phyloP scores from a whole-genome alignment of 331 rosid species.

The Telfairia occidentalis region DNA sequence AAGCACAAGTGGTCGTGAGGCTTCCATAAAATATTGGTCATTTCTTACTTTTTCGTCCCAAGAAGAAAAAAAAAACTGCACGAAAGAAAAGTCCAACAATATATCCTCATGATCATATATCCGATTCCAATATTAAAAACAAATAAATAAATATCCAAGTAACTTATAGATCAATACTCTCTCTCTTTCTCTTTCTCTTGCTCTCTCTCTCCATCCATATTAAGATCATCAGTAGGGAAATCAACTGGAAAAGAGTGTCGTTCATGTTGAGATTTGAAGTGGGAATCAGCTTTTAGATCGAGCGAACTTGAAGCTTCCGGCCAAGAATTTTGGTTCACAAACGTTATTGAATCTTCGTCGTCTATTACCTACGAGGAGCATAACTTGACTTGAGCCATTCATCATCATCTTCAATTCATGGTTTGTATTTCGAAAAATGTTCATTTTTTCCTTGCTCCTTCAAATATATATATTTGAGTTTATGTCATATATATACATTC shows the following conservation, averaged over 20 bases:
- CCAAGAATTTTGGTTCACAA: neutral
- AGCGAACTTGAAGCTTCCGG: neutral
- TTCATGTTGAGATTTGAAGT: neutral
- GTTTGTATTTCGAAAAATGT: neutral
- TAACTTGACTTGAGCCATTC: neutral
- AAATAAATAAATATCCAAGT: neutral
- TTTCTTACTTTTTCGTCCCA: neutral
- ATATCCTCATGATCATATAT: neutral
- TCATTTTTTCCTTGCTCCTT: too few relatives aligned
- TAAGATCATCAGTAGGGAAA: neutral
- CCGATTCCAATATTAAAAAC: neutral
- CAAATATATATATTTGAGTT: too few relatives aligned
- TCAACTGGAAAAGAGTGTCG: neutral
- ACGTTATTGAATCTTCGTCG: neutral
- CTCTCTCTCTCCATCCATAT: neutral
- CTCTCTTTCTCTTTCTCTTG: neutral
- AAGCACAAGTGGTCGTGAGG: constrained; percentile 2
- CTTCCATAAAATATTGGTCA: neutral
- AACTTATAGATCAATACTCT: neutral
- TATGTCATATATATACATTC: too few relatives aligned
- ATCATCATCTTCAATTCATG: constrained; percentile 8
- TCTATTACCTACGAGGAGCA: neutral
- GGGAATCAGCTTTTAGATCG: neutral
- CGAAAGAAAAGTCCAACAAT: constrained; percentile 1
- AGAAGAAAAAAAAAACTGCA: neutral